Base-by-base conservation (phyloP, 306 rosid species). In the Quercus rubra region DNA sequence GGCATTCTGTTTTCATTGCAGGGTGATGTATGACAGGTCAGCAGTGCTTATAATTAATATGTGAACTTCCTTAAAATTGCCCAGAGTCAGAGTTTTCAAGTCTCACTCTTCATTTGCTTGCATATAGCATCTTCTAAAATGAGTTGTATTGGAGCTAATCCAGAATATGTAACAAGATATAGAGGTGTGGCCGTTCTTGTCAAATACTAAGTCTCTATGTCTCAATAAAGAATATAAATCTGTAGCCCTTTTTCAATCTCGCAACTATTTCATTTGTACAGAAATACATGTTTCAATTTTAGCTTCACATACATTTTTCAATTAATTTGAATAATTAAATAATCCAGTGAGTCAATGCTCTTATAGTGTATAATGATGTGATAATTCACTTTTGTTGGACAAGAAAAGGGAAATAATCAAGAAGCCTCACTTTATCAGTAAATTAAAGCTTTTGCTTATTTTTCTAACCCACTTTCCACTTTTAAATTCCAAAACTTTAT, bases 21-120 rank as follows among this genome's bases (percentile, higher is more conserved):
- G 97, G 90, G 76, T 75, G 91, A 90, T 95, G 98, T 75, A 84
- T 21, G 94, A 90, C 63, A 67, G 21, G 6, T 66, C 74, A 83
- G 23, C 78, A 82, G 82, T 62, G 77, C 90, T 83, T 91, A 96
- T 86, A 86, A 31, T 31, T 41, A 8, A 86, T 80, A 87, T 85
- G 91, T 88, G 81, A 87, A 83, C 64, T 78, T 67, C 77, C 77
- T 12, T 7, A 62, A 55, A 70, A 70, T 68, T 12, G 31, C 76
- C 43, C 43, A 6, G 43, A 38, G 2, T 38, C 43, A 7, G 43
- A 38, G 43, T 38, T 7, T 38, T 38, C 10, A 38, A 7, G 43
- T 54, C 19, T 9, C 33, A 21, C 68, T 41, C 27, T 35, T 54
- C 28, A 63, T 71, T 56, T 41, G 25, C 70, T 55, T 19, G 21